These are phyloP conservation scores for Scutellaria galericulata DNA, from an alignment of 257 asterid species.

Conservation along the genomic window DNA sequence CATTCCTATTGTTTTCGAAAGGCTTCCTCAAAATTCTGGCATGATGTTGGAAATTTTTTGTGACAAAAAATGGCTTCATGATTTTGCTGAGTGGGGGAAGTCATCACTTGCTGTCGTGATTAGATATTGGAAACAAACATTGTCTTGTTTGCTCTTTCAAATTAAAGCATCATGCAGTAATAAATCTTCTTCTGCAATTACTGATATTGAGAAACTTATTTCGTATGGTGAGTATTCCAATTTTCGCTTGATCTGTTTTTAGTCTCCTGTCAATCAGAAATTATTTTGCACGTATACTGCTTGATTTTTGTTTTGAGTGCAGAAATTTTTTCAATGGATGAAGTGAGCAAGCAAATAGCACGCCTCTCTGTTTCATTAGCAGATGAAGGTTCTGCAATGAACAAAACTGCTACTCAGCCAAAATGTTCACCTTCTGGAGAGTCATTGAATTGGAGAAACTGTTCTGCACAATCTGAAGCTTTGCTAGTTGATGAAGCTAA, in stretches of 20 bases:
- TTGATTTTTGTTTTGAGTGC: constrained; percentile 45
- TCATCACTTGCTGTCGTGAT: constrained; percentile 82
- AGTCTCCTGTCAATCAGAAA: constrained; percentile 23
- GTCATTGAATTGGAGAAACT: constrained; percentile 34
- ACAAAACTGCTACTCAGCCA: constrained; percentile 35
- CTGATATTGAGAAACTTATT: constrained; percentile 69
- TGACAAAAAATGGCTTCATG: constrained; percentile 67
- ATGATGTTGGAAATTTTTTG: constrained; percentile 40
- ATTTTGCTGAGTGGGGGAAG: constrained; percentile 92
- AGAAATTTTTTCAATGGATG: constrained; percentile 69
- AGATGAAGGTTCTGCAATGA: constrained; percentile 47
- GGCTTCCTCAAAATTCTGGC: constrained; percentile 53
- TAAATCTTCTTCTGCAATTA: constrained; percentile 60
- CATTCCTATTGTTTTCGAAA: constrained; percentile 69
- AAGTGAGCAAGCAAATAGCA: constrained; percentile 63
- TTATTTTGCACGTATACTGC: constrained; percentile 10
- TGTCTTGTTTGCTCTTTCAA: constrained; percentile 69
- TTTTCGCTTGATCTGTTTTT: constrained; percentile 30
- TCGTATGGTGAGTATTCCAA: constrained; percentile 61
- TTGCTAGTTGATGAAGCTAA: constrained; percentile 42
- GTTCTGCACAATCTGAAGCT: constrained; percentile 45
- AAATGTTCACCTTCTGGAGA: constrained; percentile 41
- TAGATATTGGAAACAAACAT: constrained; percentile 87
- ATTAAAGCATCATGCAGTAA: constrained; percentile 59
- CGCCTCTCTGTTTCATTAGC: constrained; percentile 68